phyloP scores from a whole-genome alignment of 352 stramenopile genomes.

The Pythium chondricola region DNA sequence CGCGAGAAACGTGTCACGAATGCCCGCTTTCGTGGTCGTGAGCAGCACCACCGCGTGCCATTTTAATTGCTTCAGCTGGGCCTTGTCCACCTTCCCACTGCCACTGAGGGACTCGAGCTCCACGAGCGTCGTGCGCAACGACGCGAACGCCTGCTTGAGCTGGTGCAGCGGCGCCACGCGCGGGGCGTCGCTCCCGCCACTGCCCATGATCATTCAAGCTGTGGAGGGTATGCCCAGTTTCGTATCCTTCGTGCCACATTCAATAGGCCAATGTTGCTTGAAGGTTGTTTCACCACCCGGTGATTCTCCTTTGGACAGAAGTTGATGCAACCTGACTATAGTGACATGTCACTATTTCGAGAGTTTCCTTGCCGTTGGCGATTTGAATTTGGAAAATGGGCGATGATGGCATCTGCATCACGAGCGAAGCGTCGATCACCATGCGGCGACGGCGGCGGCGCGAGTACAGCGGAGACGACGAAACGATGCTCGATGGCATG shows the following conservation, averaged over 20 bases:
- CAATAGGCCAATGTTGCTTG: too few relatives aligned
- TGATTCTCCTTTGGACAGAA: too few relatives aligned
- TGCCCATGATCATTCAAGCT: not conserved
- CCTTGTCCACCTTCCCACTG: constrained; percentile 27
- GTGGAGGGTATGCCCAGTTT: too few relatives aligned
- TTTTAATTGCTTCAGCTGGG: constrained; percentile 37
- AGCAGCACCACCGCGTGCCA: constrained; percentile 57
- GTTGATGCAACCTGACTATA: too few relatives aligned
- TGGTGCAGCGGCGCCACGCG: constrained; percentile 33
- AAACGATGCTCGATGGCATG: constrained; percentile 13
- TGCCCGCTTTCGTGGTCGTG: constrained; percentile 38
- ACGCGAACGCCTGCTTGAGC: constrained; percentile 42
- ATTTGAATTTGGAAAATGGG: not conserved
- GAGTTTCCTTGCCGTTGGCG: not conserved
- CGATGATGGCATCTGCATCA: not conserved
- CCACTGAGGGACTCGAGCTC: constrained; percentile 8
- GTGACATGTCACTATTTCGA: constrained; percentile 4
- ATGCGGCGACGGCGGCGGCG: constrained; percentile 1
- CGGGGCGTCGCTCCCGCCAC: not conserved
- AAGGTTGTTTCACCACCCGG: too few relatives aligned
- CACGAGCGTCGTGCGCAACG: constrained; percentile 35
- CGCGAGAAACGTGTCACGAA: constrained; percentile 66
- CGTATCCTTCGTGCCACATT: constrained; percentile 13
- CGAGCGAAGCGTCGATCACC: not conserved
- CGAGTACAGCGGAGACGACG: constrained; percentile 8